These are phyloP conservation scores for Monoraphidium neglectum DNA, from an alignment of 139 green algal species.

Conservation along the genomic window DNA sequence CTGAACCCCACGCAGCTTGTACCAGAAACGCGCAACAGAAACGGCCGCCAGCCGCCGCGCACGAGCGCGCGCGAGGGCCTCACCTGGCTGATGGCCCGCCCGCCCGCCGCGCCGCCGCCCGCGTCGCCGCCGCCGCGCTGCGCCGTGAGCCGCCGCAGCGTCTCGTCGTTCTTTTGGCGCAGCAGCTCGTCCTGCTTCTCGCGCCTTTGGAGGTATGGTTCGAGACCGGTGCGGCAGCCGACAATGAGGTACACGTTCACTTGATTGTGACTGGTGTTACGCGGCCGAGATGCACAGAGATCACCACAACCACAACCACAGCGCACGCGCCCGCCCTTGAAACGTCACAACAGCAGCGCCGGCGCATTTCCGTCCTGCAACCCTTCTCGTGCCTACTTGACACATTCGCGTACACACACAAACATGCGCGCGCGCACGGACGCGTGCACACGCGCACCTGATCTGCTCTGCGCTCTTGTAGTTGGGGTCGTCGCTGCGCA, in stretches of 20 bases:
- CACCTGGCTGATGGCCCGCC: constrained; percentile 21
- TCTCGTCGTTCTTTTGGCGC: constrained; percentile 85
- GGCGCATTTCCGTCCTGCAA: too few species aligned
- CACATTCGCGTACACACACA: neutral
- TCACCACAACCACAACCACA: too few species aligned
- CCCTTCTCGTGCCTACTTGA: neutral
- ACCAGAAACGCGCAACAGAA: too few species aligned
- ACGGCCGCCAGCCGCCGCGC: neutral
- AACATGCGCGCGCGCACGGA: neutral
- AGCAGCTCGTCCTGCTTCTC: constrained; percentile 86
- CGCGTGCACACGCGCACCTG: constrained; percentile 34
- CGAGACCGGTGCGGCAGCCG: too few species aligned
- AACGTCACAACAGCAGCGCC: too few species aligned
- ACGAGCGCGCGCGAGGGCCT: neutral
- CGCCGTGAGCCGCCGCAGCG: constrained; percentile 65
- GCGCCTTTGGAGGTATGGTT: constrained; percentile 45
- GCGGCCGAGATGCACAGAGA: too few species aligned
- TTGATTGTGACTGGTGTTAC: neutral
- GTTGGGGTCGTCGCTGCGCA: constrained; percentile 77
- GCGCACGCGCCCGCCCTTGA: too few species aligned
- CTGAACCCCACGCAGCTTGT: neutral
- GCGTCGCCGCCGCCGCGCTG: constrained; percentile 21
- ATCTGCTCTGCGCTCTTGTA: constrained; percentile 75
- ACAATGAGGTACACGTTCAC: too few species aligned
- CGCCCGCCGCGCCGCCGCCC: neutral